Evolutionary conservation across 805 yeast species (phyloP).

Genomic region (Pichia sporocuriosa): DNA sequence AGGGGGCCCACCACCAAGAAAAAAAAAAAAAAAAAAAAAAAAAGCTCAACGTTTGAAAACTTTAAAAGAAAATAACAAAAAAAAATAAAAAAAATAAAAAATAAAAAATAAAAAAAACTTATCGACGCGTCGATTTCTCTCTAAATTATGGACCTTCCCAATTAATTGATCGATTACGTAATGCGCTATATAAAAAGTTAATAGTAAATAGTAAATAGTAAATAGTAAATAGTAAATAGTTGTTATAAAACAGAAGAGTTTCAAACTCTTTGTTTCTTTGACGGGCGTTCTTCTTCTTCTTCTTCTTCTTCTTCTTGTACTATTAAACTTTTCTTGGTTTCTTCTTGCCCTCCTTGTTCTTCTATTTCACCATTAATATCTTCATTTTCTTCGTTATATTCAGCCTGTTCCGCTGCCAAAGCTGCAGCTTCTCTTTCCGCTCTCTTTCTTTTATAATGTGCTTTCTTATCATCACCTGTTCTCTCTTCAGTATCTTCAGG

Average conservation of each 20-base stretch:
- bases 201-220: not conserved
- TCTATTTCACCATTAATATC: constrained; percentile 19
- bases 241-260: too few relatives aligned
- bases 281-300: constrained; percentile 16
- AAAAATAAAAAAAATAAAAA: too few relatives aligned
- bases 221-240: too few relatives aligned
- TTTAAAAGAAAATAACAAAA: too few relatives aligned
- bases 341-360: too few relatives aligned
- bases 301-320: constrained; percentile 23
- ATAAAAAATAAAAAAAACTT: too few relatives aligned
- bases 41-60: too few relatives aligned
- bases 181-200: not conserved
- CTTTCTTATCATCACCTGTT: constrained; percentile 52
- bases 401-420: constrained; percentile 23
- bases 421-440: constrained; percentile 37
- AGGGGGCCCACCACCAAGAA: too few relatives aligned
- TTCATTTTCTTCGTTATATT: constrained; percentile 16
- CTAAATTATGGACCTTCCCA: too few relatives aligned
- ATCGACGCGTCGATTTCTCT: too few relatives aligned
- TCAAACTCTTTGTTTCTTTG: constrained; percentile 18
- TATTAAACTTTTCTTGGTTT: constrained; percentile 18
- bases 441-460: constrained; percentile 45
- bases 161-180: too few relatives aligned
- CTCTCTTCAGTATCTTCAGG: constrained; percentile 63
- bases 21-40: too few relatives aligned